Evolutionary conservation across 129 eudicot genomes (phyloP), one percentile per base, ranked within the genome.

Genomic region (Arctium lappa): DNA sequence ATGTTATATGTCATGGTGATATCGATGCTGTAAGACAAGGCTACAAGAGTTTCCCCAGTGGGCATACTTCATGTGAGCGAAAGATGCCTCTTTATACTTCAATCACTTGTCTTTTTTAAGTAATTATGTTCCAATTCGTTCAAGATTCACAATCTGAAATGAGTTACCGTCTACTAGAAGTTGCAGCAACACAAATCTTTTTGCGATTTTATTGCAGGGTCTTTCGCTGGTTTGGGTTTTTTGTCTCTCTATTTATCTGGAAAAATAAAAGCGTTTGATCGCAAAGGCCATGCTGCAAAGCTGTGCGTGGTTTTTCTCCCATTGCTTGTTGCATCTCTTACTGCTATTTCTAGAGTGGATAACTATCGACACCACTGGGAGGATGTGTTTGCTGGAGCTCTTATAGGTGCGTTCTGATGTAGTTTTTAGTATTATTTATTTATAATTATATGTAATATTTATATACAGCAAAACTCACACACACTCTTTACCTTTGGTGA

Each of bases 31-130:
- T 86, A 63, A 65, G 78, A 84, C 85, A 89, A 81, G 92, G 92
- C 30, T 86, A 86, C 53, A 89, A 86, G 85, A 89, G 92, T 74
- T 89, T 89, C 53, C 92, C 92, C 0, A 86, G 92, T 78, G 92
- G 92, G 73, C 90, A 89, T 86, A 76, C 88, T 73, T 89, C 92
- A 53, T 86, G 92, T 89, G 74, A 89, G 88, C 33, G 38, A 60
- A 63, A 44, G 68, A 83, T 46, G 16, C 18, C 16, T 16, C 50
- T 76, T 56, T 6, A 7, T 22, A 30, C 73, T 46, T 36, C 22
- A 8, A 8, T 68, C 7, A 18, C 69, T 33, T 37, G 9, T 63
- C 39, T 73, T 72, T 6, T 56, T 53, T 1, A 0, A 39, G 10
- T 50, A 36, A 40, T 68, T 32, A 12, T 50, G 3, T 12, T 37